Evolutionary conservation across 2,329 filamentous ascomycete species (phyloP), one percentile per base, ranked within the genome.

Genomic region (Diaporthe citriasiana): DNA sequence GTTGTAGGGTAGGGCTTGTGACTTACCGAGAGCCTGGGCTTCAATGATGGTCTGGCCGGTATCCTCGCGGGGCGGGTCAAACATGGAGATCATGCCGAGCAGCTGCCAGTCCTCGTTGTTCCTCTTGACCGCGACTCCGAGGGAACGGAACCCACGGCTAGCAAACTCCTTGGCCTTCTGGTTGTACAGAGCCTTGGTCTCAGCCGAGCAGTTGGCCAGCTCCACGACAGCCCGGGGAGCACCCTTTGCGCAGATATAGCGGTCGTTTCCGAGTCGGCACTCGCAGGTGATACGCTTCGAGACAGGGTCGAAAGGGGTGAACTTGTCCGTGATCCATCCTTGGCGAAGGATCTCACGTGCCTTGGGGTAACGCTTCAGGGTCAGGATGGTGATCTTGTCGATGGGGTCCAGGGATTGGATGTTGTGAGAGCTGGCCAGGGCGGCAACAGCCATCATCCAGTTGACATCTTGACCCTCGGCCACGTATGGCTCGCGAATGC

Each of bases 361-460:
- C 86, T 93, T 93, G 82, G 93, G 93, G 85, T 94, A 94, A 77
- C 91, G 89, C 84, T 93, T 93, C 79, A 94, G 89, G 71, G 92
- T 94, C 74, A 94, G 87, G 79, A 94, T 93, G 72, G 92, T 94
- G 79, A 94, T 91, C 86, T 94, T 94, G 86, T 94, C 93, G 79
- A 94, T 94, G 75, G 93, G 93, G 81, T 94, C 93, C 76, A 94
- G 89, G 76, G 92, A 93, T 86, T 93, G 93, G 85, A 94, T 88
- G 86, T 94, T 94, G 87, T 94, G 93, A 76, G 93, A 94, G 70
- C 92, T 94, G 73, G 93, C 93, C 72, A 94, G 89, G 75, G 93
- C 93, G 75, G 93, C 93, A 75, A 93, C 93, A 77, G 93, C 92
- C 93, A 94, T 94, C 92, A 94, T 94, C 92, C 92, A 94, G 87